These are phyloP conservation scores for Serendipita sp. DNA, from an alignment of 768 basidiomycete species.

Conservation along the genomic window DNA sequence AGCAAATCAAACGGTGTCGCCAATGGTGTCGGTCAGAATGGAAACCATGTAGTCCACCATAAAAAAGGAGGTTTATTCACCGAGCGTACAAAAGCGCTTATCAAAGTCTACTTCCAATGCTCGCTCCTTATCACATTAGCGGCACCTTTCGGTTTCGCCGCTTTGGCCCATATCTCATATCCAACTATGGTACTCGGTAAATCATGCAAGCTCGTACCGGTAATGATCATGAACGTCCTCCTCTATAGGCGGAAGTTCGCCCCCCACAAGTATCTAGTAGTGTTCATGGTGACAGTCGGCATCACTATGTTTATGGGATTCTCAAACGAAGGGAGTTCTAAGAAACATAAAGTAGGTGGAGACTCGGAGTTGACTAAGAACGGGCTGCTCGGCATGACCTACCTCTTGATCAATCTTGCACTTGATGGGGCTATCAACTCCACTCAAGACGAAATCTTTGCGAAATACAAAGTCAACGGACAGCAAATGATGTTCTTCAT, in stretches of 20 bases:
- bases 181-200: slow-evolving; percentile 98
- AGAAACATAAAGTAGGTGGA: slow-evolving; percentile 22
- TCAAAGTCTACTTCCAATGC: slow-evolving; percentile 66
- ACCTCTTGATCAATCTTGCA: slow-evolving; percentile 70
- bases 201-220: slow-evolving; percentile 97
- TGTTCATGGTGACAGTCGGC: slow-evolving; percentile 76
- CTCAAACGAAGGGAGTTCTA: slow-evolving; percentile 34
- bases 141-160: slow-evolving; percentile 90
- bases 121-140: slow-evolving; percentile 78
- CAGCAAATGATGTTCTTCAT: slow-evolving; percentile 99
- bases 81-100: slow-evolving; percentile 30
- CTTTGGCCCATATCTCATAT: slow-evolving; percentile 90
- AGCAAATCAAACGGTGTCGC: slow-evolving; percentile 22
- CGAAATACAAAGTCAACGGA: slow-evolving; percentile 52
- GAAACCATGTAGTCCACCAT: slow-evolving; percentile 17
- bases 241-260: slow-evolving; percentile 88
- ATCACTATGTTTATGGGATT: slow-evolving; percentile 92
- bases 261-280: slow-evolving; percentile 88
- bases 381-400: slow-evolving; percentile 52
- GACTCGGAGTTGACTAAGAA: slow-evolving; percentile 20
- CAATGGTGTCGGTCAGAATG: slow-evolving; percentile 20
- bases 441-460: slow-evolving; percentile 93
- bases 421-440: slow-evolving; percentile 91
- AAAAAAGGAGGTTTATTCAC: slow-evolving; percentile 20
- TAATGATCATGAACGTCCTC: slow-evolving; percentile 93